These are phyloP conservation scores for Cryomyces antarcticus DNA, from an alignment of 495 filamentous ascomycete genomes.

Conservation along the genomic window DNA sequence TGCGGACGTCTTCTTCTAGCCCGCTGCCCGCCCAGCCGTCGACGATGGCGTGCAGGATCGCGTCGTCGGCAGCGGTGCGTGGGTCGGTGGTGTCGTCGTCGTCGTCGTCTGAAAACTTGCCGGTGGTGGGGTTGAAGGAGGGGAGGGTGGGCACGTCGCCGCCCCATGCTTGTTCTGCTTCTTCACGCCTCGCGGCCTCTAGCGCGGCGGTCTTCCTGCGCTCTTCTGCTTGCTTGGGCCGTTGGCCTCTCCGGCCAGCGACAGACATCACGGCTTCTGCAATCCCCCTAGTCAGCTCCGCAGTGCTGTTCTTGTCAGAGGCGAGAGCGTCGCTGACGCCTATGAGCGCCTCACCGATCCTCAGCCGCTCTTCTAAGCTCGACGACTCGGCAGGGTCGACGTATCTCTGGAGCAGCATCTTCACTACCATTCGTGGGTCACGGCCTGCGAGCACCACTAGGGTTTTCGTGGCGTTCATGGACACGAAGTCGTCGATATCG, in stretches of 20 bases:
- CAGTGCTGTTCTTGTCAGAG: background rate
- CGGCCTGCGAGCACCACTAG: conserved; percentile 38
- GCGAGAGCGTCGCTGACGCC: background rate
- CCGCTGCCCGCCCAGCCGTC: conserved; percentile 53
- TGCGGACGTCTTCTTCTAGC: conserved; percentile 51
- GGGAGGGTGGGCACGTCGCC: conserved; percentile 19
- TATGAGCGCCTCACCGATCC: conserved; percentile 47
- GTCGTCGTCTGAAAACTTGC: conserved; percentile 20
- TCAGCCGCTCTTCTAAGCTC: conserved; percentile 43
- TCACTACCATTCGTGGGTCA: conserved; percentile 22
- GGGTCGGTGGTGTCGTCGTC: conserved; percentile 25
- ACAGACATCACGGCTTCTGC: conserved; percentile 43
- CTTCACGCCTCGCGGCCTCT: conserved; percentile 22
- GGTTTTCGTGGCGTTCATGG: conserved; percentile 47
- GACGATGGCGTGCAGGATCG: conserved; percentile 37
- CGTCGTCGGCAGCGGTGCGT: conserved; percentile 6
- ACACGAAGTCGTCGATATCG: conserved; percentile 19
- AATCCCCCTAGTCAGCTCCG: conserved; percentile 11
- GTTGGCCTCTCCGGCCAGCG: conserved; percentile 40
- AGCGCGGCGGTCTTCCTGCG: conserved; percentile 28
- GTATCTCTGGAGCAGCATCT: conserved; percentile 23
- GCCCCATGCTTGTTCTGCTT: conserved; percentile 32
- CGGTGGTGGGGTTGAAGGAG: conserved; percentile 8
- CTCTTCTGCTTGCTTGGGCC: conserved; percentile 30
- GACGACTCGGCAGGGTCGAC: conserved; percentile 2